These are phyloP conservation scores for Leptographium wingfieldii DNA, from an alignment of 2,329 filamentous ascomycete species.

Conservation along the genomic window DNA sequence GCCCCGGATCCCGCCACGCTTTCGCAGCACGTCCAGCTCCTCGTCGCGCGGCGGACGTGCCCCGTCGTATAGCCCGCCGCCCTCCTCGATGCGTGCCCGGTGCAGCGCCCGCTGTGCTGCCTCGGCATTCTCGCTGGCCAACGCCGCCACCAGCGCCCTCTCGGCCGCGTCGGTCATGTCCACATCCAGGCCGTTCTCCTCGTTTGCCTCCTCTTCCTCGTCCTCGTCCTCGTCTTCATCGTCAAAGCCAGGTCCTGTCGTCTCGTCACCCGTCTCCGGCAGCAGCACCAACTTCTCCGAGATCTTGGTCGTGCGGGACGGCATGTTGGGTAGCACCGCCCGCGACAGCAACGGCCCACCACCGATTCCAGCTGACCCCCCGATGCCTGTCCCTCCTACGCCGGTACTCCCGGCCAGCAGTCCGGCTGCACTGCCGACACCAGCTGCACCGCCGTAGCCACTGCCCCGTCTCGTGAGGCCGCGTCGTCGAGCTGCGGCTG, in stretches of 20 bases:
- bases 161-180: slow-evolving; percentile 21
- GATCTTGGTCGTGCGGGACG: slow-evolving; percentile 81
- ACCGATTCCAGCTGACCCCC: background rate
- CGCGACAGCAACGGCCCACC: slow-evolving; percentile 3
- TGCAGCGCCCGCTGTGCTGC: slow-evolving; percentile 28
- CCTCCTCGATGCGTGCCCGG: slow-evolving; percentile 25
- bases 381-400: slow-evolving; percentile 20
- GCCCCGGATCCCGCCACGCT: slow-evolving; percentile 48
- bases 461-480: slow-evolving; percentile 7
- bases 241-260: slow-evolving; percentile 15
- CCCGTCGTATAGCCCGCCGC: slow-evolving; percentile 7
- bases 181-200: background rate
- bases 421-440: background rate
- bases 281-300: slow-evolving; percentile 94
- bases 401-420: slow-evolving; percentile 7
- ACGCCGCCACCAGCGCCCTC: background rate
- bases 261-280: slow-evolving; percentile 56
- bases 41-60: slow-evolving; percentile 52
- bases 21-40: slow-evolving; percentile 51
- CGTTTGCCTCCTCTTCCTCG: slow-evolving; percentile 42
- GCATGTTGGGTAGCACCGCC: slow-evolving; percentile 46
- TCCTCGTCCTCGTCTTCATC: slow-evolving; percentile 29
- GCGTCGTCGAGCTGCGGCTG: slow-evolving; percentile 4
- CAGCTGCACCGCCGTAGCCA: slow-evolving; percentile 21
- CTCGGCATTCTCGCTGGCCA: slow-evolving; percentile 46